Evolutionary conservation across 306 rosid species (phyloP), one percentile per base, ranked within the genome.

Genomic region (Trifolium repens): DNA sequence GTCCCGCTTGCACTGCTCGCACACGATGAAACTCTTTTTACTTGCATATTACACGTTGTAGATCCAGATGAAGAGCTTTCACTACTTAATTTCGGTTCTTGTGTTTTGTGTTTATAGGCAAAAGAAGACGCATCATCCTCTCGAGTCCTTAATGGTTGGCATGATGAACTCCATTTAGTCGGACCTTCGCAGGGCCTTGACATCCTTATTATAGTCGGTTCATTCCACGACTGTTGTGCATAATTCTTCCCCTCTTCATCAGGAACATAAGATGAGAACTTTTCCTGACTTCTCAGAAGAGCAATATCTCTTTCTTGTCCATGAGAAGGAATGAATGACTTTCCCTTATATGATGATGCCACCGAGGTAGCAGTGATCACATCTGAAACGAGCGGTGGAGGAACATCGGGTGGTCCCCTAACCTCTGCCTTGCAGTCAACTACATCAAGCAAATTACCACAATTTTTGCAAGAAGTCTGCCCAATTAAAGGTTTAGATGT

Each of bases 391-490:
- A 61, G 12, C 22, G 88, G 70, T 7, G 79, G 72, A 74, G 76
- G 75, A 70, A 58, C 78, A 47, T 47, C 66, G 0, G 81, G 75
- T 10, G 75, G 82, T 39, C 78, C 84, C 64, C 79, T 90, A 67
- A 71, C 72, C 62, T 74, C 83, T 2, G 62, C 80, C 60, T 74
- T 78, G 75, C 77, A 75, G 42, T 79, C 84, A 40, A 81, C 82
- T 61, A 79, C 89, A 80, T 87, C 89, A 32, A 85, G 73, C 62
- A 81, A 52, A 84, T 84, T 88, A 53, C 91, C 91, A 75, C 89
- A 91, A 77, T 60, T 91, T 85, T 78, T 77, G 79, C 96, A 93
- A 59, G 97, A 91, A 66, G 87, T 49, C 59, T 86, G 88, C 55
- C 89, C 87, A 61, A 76, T 69, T 80, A 74, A 80, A 74, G 82